Percentiles rank a stretch among this genome's conserved stretches.
These are phyloP conservation scores for Phytophthora melonis DNA, from an alignment of 352 stramenopile species.

Conservation along the genomic window DNA sequence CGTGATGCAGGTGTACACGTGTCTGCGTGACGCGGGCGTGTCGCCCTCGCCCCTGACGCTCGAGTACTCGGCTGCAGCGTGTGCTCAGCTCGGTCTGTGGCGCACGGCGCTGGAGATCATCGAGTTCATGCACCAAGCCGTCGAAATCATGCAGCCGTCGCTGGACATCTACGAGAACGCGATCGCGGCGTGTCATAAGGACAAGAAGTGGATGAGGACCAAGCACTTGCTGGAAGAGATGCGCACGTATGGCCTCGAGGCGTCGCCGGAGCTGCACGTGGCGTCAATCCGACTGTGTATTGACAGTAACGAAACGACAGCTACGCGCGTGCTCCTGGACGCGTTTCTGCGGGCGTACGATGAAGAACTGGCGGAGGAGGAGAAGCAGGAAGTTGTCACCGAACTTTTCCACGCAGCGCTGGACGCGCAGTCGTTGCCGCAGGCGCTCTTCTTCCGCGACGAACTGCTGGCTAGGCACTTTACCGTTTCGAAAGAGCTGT, in stretches of 20 bases:
- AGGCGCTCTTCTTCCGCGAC: constrained; percentile 71
- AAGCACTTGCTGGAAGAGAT: constrained; percentile 80
- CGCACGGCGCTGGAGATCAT: constrained; percentile 66
- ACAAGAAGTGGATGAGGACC: constrained; percentile 72
- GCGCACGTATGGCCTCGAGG: constrained; percentile 58
- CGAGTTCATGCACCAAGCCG: constrained; percentile 71
- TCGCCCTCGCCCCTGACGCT: constrained; percentile 75
- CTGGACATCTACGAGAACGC: constrained; percentile 78
- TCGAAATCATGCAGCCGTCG: constrained; percentile 78
- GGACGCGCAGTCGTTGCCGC: constrained; percentile 51
- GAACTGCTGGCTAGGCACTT: constrained; percentile 48
- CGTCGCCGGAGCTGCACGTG: constrained; percentile 60
- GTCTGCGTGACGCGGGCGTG: constrained; percentile 61
- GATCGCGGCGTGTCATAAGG: constrained; percentile 59
- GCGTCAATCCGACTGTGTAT: constrained; percentile 65
- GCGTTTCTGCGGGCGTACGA: constrained; percentile 53
- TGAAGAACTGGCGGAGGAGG: constrained; percentile 45
- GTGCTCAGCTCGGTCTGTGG: constrained; percentile 64
- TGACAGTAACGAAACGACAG: constrained; percentile 58
- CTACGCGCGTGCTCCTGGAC: constrained; percentile 53
- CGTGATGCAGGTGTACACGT: constrained; percentile 68
- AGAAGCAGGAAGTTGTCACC: constrained; percentile 50
- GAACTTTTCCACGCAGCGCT: constrained; percentile 57
- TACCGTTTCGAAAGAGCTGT: constrained; percentile 44
- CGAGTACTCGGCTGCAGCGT: constrained; percentile 69